Base-by-base conservation (phyloP, 495 filamentous ascomycete genomes). In the Tuber indicum region DNA sequence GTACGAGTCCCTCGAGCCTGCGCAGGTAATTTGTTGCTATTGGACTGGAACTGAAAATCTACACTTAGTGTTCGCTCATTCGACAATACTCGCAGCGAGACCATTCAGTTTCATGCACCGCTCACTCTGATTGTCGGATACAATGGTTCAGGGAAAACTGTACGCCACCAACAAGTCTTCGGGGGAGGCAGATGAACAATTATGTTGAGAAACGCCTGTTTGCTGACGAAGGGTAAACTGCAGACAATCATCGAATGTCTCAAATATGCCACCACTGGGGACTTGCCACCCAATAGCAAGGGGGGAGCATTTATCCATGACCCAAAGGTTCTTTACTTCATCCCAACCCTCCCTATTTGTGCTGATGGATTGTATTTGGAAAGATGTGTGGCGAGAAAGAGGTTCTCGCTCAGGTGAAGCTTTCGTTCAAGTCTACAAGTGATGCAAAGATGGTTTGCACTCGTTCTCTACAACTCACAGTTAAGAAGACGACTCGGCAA, bases 201-300 rank as follows among this genome's bases (percentile, higher is more conserved):
- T 14, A 42, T 44, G n/a, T 62, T 46, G 14, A 36, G 32, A 16
- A 17, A 19, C 6, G n/a, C 1, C 58, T 76, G 47, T 52, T 79
- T 42, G 71, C 77, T 82, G 73, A 82, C 77, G 71, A 75, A 16
- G 42, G 58, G 17, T 46, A 23, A 52, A 49, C 62, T 72, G 16
- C 79, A 91, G 89, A 98, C 96, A 70, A 97, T 99, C 84, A 98
- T 99, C 85, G 96, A 99, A 84, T 97, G 96, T 83, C 93, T 99
- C 81, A 98, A 98, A 84, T 99, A 97, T 91, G 94, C 92, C 70
- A 97, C 96, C 46, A 98, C 94, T 19, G 96, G 96, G 73, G 92
- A 97, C 77, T 88, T 97, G 3, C 96, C 96, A 41, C 94, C 94
- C 43, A 97, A 97, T 86, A 96, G 92, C 87, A 94, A 92, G 83